phyloP scores from a whole-genome alignment of 2,329 filamentous ascomycete genomes.

The Pseudocercospora vitis region DNA sequence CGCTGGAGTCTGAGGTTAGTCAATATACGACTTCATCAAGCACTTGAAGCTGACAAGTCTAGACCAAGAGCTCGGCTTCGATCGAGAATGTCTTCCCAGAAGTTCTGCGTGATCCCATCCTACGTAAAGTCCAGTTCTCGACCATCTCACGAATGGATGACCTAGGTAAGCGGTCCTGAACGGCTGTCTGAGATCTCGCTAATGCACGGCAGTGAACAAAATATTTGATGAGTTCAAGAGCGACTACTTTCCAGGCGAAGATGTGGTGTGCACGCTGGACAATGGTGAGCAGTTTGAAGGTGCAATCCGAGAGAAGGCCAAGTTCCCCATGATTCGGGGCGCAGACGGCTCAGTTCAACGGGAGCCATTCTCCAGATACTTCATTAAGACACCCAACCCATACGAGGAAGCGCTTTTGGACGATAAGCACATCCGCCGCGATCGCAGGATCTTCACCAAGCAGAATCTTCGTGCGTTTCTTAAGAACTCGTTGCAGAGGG shows the following conservation, averaged over 20 bases:
- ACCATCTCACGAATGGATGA: conserved; percentile 87
- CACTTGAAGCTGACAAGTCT: conserved; percentile 26
- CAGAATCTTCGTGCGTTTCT: conserved; percentile 90
- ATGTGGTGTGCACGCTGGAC: conserved; percentile 70
- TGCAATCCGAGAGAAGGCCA: conserved; percentile 79
- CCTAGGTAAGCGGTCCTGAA: conserved; percentile 51
- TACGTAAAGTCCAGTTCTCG: conserved; percentile 89
- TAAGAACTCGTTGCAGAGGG: conserved; percentile 87
- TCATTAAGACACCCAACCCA: conserved; percentile 67
- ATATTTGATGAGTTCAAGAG: conserved; percentile 71
- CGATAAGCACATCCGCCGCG: conserved; percentile 77
- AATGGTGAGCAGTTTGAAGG: conserved; percentile 64
- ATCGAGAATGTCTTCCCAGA: conserved; percentile 92
- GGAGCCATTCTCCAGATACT: conserved; percentile 72
- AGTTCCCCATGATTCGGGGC: conserved; percentile 60
- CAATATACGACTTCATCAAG: conserved; percentile 15
- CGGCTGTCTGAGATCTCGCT: neutral
- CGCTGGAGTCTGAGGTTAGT: conserved; percentile 53
- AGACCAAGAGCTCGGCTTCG: conserved; percentile 70
- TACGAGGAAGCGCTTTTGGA: conserved; percentile 76
- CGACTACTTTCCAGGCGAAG: conserved; percentile 88
- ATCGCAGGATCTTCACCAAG: conserved; percentile 92
- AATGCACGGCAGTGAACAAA: conserved; percentile 46
- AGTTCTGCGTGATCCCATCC: conserved; percentile 82
- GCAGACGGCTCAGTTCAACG: conserved; percentile 69